Percentiles rank a stretch among this genome's conserved stretches.
These are phyloP conservation scores for Solanum chiquidenum DNA, from an alignment of 257 asterid species.

Conservation along the genomic window DNA sequence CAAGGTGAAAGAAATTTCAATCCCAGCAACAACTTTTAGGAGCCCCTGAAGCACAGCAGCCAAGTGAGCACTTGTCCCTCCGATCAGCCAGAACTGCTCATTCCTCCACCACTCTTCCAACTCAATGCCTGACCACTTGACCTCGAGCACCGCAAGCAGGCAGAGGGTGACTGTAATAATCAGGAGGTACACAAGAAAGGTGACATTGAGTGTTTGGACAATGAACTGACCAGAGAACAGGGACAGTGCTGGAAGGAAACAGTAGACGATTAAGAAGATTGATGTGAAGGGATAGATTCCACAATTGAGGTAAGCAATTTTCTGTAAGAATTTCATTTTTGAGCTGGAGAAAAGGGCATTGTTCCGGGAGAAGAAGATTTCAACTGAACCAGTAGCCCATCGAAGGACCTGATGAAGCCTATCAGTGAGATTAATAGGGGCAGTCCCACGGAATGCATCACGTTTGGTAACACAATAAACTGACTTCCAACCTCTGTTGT, in stretches of 20 bases:
- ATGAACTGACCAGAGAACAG: conserved; percentile 66
- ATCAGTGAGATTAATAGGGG: conserved; percentile 66
- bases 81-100: conserved; percentile 65
- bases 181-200: conserved; percentile 47
- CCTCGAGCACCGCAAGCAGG: conserved; percentile 53
- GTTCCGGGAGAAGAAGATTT: conserved; percentile 62
- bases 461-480: conserved; percentile 62
- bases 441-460: conserved; percentile 71
- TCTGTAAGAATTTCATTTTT: conserved; percentile 47
- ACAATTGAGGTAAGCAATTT: conserved; percentile 58
- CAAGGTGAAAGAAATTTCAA: conserved; percentile 62
- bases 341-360: conserved; percentile 54
- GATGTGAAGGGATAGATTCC: conserved; percentile 69
- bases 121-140: conserved; percentile 65
- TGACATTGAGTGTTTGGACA: conserved; percentile 56
- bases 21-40: conserved; percentile 51
- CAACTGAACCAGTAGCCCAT: conserved; percentile 81
- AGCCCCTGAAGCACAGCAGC: conserved; percentile 71
- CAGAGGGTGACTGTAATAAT: conserved; percentile 51
- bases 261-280: conserved; percentile 47
- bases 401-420: conserved; percentile 74
- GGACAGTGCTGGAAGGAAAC: conserved; percentile 64
- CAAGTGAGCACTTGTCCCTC: conserved; percentile 67
- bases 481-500: conserved; percentile 67
- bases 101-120: conserved; percentile 75